Conservation (phyloP, 2,329 filamentous ascomycete genomes). For the Penicillium sp. region DNA sequence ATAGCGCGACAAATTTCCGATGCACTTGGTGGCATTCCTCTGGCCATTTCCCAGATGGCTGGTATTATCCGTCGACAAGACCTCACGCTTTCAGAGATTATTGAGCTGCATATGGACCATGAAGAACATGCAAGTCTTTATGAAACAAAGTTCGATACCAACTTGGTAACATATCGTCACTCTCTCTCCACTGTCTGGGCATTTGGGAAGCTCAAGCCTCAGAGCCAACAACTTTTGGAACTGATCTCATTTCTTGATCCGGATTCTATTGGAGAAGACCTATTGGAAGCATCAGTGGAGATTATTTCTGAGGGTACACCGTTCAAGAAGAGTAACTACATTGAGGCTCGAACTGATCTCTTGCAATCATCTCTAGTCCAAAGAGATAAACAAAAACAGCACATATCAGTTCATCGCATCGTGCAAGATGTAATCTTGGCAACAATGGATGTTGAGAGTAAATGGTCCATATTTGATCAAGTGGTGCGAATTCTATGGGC, state of each 20-base stretch:
- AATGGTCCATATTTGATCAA: slow-evolving; percentile 12
- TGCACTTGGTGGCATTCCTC: background rate
- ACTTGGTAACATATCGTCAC: background rate
- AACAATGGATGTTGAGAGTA: slow-evolving; percentile 18
- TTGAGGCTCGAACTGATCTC: slow-evolving; percentile 24
- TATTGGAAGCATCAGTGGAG: background rate
- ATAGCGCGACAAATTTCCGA: background rate
- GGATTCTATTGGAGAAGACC: background rate
- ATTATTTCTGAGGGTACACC: background rate
- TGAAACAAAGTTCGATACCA: background rate
- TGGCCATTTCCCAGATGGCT: background rate
- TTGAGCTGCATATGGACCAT: background rate
- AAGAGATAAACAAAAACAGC: slow-evolving; percentile 18
- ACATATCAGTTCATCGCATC: slow-evolving; percentile 26
- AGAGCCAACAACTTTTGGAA: background rate
- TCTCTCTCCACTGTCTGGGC: background rate
- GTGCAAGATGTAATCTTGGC: slow-evolving; percentile 28
- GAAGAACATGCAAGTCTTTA: background rate
- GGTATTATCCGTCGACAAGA: background rate
- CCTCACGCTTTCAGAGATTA: background rate
- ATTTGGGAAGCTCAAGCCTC: background rate
- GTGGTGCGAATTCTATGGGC: slow-evolving; percentile 17
- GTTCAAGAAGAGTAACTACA: slow-evolving; percentile 14
- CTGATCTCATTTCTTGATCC: background rate
- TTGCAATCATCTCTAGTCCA: slow-evolving; percentile 27